Evolutionary conservation across 2,329 filamentous ascomycete species (phyloP), one percentile per base, ranked within the genome.

Genomic region (Ceratocystis cacaofunesta): DNA sequence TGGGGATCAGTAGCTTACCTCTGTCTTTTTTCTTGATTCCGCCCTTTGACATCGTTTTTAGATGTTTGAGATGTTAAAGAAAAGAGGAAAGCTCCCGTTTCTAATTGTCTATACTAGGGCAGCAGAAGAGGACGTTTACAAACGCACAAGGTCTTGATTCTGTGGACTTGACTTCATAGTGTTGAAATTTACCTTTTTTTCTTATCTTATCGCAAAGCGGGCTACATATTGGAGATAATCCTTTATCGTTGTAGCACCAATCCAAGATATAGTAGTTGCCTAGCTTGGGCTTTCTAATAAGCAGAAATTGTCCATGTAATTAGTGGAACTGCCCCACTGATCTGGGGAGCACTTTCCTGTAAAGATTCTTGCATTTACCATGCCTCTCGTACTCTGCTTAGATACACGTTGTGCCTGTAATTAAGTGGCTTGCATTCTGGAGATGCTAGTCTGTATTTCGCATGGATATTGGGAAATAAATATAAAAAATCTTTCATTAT

Each of bases 11-110:
- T 6, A 7, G 22, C 36, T 28, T 19, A 67, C 66, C 66, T 67
- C 66, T 63, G 41, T 67, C 62, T 50, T 67, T 67, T 50, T 67
- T 67, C 60, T 67, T 67, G 48, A 67, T 67, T 62, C 66, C 66
- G 19, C 66, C 66, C 19, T 67, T 67, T n/a, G 66, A 67, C 66
- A 67, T 67, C 30, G 22, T 66, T 52, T 30, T 10, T n/a, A 5
- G 28, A 6, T 19, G 3, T 41, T 4, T 19, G 17, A 12, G 19
- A 30, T 63, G 25, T 36, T 5, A 6, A 30, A 32, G 17, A n/a
- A n/a, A 52, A 52, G 48, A 58, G 19, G 1, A 25, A 25, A 52
- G n/a, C 19, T 25, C 19, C 19, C 12, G n/a, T 5, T 10, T 50
- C 36, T 50, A 25, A 8, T 4, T 25, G 19, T 41, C 12, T 50